Conservation (phyloP, 2,329 filamentous ascomycete species). For the Tolypocladium tundrense region DNA sequence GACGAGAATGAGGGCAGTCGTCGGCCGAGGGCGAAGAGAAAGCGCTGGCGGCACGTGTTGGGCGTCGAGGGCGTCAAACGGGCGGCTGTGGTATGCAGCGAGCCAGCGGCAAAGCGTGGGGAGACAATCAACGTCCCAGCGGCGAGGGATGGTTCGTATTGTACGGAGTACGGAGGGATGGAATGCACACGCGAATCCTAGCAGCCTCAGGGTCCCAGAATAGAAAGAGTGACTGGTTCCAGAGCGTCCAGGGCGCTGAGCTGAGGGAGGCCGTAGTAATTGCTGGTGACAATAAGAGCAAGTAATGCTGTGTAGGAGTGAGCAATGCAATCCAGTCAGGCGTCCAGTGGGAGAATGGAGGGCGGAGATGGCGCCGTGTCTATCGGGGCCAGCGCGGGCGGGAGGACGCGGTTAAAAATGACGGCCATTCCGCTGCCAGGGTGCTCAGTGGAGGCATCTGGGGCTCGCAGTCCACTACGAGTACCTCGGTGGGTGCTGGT, state of each 20-base stretch:
- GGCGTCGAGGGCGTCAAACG: background rate
- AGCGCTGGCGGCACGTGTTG: background rate
- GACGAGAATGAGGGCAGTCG: background rate
- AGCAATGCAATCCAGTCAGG: background rate
- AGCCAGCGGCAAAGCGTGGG: slow-evolving; percentile 1
- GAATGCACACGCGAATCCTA: background rate
- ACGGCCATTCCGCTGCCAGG: slow-evolving; percentile 6
- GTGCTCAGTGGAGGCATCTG: background rate
- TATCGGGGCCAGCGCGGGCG: background rate
- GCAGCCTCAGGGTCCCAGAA: background rate
- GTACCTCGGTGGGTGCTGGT: background rate
- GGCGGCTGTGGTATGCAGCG: background rate
- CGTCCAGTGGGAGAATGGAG: background rate
- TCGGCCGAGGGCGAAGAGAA: background rate
- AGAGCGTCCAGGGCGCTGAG: background rate
- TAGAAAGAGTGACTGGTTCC: background rate
- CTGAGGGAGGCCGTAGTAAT: background rate
- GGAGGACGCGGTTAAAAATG: slow-evolving; percentile 9
- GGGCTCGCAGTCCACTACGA: background rate
- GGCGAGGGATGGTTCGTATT: background rate
- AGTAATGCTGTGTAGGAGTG: background rate
- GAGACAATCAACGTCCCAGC: background rate
- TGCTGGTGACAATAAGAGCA: background rate
- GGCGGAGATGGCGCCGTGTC: background rate
- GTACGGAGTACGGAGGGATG: background rate